phyloP scores from a whole-genome alignment of 176 grass and related monocot species.

The Microstegium vimineum region DNA sequence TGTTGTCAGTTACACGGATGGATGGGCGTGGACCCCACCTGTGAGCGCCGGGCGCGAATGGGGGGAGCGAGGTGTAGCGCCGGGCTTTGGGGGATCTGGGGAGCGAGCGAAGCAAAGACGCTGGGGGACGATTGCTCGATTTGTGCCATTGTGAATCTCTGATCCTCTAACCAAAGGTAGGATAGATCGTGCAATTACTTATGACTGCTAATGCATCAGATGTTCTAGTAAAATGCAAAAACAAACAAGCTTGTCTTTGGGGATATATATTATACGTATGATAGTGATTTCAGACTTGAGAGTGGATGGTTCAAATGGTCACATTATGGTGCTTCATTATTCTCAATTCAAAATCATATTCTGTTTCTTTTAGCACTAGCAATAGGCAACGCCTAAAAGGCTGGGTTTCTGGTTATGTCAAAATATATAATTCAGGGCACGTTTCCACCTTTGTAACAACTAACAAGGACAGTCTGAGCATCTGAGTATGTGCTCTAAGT shows the following conservation, averaged over 20 bases:
- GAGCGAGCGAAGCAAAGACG: no score
- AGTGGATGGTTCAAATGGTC: not conserved
- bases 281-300: not conserved
- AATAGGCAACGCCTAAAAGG: not conserved
- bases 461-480: not conserved
- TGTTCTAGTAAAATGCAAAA: constrained; percentile 7
- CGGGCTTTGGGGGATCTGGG: no score
- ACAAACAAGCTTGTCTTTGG: not conserved
- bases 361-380: not conserved
- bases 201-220: constrained; percentile 2
- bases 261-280: not conserved
- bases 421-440: not conserved
- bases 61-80: no score
- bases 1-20: no score
- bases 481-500: not conserved
- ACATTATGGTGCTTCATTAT: not conserved
- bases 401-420: not conserved
- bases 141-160: not conserved
- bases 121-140: no score
- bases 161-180: not conserved
- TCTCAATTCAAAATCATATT: not conserved
- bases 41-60: no score
- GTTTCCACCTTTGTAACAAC: not conserved
- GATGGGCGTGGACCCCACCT: no score
- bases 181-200: not conserved